These are phyloP conservation scores for Punica granatum DNA, from an alignment of 345 rosid genomes.

Conservation along the genomic window DNA sequence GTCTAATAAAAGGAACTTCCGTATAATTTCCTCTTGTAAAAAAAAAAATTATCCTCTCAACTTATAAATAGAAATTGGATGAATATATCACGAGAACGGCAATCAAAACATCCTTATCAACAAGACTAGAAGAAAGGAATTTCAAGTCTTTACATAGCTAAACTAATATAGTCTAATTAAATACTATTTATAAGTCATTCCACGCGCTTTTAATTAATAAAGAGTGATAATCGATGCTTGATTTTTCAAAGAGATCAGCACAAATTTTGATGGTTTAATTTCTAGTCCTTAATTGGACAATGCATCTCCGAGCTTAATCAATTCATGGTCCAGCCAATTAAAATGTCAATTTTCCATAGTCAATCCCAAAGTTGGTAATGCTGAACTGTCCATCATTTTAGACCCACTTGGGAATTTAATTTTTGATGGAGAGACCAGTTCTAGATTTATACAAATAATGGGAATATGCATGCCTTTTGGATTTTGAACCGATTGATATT, in stretches of 20 bases:
- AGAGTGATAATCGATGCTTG: neutral
- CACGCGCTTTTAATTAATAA: too few relatives aligned
- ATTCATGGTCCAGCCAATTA: neutral
- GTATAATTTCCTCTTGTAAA: too few relatives aligned
- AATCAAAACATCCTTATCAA: too few relatives aligned
- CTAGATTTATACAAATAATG: neutral
- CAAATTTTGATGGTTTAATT: neutral
- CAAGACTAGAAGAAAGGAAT: too few relatives aligned
- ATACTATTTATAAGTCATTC: too few relatives aligned
- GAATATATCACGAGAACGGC: too few relatives aligned
- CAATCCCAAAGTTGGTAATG: neutral
- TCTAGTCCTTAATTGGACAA: neutral
- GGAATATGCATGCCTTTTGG: neutral
- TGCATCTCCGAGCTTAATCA: too few relatives aligned
- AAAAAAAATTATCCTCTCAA: too few relatives aligned
- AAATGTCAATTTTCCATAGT: neutral
- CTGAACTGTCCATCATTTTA: neutral
- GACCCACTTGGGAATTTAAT: neutral
- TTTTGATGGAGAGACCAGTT: neutral
- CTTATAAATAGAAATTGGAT: too few relatives aligned
- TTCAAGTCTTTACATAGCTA: too few relatives aligned
- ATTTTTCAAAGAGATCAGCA: neutral
- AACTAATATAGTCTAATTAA: neutral
- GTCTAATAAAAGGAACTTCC: too few relatives aligned
- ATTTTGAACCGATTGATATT: too few relatives aligned